Evolutionary conservation across 179 eudicot species (phyloP).

Genomic region (Beta macrorhiza): DNA sequence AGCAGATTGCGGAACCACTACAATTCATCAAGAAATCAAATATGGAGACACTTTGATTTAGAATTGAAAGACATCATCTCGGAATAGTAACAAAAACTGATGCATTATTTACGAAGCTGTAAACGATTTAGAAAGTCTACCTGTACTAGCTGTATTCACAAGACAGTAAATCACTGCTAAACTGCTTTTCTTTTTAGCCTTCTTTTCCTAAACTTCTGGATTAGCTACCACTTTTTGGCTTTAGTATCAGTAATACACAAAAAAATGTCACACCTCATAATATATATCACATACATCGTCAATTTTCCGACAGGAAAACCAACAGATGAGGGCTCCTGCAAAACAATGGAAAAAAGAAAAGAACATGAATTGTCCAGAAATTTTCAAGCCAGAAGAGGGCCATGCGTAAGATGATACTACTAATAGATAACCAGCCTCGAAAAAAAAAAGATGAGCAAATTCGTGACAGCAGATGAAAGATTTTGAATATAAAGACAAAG

Average conservation of each 20-base stretch:
- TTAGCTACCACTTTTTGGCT: constrained; percentile 1
- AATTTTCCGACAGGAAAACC: background rate
- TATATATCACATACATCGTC: constrained; percentile 19
- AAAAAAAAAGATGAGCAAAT: background rate
- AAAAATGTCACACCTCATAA: constrained; percentile 25
- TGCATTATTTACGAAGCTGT: constrained; percentile 30
- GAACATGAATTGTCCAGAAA: constrained; percentile 6
- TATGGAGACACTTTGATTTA: background rate
- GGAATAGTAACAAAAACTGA: background rate
- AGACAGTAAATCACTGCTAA: background rate
- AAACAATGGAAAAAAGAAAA: background rate
- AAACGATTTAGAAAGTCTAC: constrained; percentile 17
- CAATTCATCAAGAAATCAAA: background rate
- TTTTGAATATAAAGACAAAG: background rate
- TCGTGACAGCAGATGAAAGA: background rate
- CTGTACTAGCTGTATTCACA: constrained; percentile 31
- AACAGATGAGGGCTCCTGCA: constrained; percentile 26
- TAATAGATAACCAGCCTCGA: background rate
- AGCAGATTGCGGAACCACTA: background rate
- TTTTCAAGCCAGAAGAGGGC: background rate
- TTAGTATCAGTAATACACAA: constrained; percentile 27
- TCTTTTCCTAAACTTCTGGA: constrained; percentile 2
- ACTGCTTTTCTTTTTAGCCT: constrained; percentile 10
- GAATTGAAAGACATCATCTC: constrained; percentile 1
- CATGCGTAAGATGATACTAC: background rate